Evolutionary conservation across 208 protist species (phyloP).

Genomic region (Trypanosoma conorhini): DNA sequence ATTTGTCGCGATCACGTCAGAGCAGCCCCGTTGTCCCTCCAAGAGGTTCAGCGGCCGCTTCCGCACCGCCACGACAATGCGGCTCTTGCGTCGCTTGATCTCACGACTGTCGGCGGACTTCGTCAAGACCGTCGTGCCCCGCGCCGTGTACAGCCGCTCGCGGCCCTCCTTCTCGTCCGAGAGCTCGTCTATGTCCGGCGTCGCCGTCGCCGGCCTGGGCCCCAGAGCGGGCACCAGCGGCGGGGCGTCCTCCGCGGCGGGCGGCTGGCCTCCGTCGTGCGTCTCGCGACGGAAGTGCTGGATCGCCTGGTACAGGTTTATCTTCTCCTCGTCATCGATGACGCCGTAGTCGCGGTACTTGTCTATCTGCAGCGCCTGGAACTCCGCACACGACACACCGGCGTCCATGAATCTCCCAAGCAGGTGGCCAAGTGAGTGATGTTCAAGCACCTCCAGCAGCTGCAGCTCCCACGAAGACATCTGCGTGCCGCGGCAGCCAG

Average conservation of each 20-base stretch:
- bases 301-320: slow-evolving; percentile 30
- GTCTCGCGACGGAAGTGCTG: slow-evolving; percentile 17
- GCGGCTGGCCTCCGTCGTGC: neutral
- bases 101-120: slow-evolving; percentile 17
- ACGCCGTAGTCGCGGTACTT: slow-evolving; percentile 26
- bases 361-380: slow-evolving; percentile 24
- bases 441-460: slow-evolving; percentile 24
- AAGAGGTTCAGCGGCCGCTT: slow-evolving; percentile 29
- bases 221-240: neutral
- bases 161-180: slow-evolving; percentile 23
- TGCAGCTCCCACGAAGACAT: slow-evolving; percentile 28
- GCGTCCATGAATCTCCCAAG: slow-evolving; percentile 28
- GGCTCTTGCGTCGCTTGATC: slow-evolving; percentile 30
- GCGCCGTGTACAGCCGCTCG: slow-evolving; percentile 25
- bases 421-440: slow-evolving; percentile 24
- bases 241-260: neutral
- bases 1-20: slow-evolving; percentile 37
- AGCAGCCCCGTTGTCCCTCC: slow-evolving; percentile 33
- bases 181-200: slow-evolving; percentile 20
- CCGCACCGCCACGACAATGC: slow-evolving; percentile 38
- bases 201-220: neutral
- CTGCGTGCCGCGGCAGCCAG: neutral
- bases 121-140: slow-evolving; percentile 30
- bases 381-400: slow-evolving; percentile 20
- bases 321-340: slow-evolving; percentile 29